A percentile compares a stretch with the other conserved stretches of the same genome.
Evolutionary conservation across 2,329 filamentous ascomycete genomes (phyloP).

Genomic region (Scortechinia acanthostroma): DNA sequence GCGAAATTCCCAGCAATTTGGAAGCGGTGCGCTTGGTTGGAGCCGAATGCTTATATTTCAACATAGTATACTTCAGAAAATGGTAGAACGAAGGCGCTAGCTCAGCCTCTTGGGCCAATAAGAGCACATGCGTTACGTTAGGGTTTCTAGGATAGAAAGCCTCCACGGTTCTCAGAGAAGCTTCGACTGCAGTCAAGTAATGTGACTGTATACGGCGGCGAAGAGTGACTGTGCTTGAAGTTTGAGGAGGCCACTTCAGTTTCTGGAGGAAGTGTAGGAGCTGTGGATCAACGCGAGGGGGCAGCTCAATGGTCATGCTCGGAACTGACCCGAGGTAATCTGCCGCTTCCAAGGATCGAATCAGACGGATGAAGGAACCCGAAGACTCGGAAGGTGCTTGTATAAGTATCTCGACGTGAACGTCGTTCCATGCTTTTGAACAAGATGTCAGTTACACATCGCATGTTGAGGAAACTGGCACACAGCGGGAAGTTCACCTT

Average conservation of each 20-base stretch:
- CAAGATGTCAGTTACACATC: too few relatives aligned
- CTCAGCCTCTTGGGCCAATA: conserved; percentile 76
- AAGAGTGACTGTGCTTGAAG: conserved; percentile 48
- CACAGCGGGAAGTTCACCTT: too few relatives aligned
- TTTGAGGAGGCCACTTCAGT: conserved; percentile 61
- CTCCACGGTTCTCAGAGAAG: conserved; percentile 72
- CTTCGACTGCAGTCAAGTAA: conserved; percentile 58
- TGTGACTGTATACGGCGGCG: conserved; percentile 65
- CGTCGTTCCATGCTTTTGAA: too few relatives aligned
- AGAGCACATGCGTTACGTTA: conserved; percentile 65
- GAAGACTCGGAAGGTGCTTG: conserved; percentile 36
- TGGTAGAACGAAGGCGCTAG: conserved; percentile 73
- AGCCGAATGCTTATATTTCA: too few relatives aligned
- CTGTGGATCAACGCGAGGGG: conserved; percentile 58
- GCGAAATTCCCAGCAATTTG: conserved; percentile 63
- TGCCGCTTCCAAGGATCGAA: conserved; percentile 68
- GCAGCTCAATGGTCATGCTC: conserved; percentile 78
- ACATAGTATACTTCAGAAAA: too few relatives aligned
- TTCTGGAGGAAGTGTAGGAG: conserved; percentile 53
- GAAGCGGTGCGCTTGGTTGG: too few relatives aligned
- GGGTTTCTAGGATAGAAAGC: conserved; percentile 74
- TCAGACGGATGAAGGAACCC: conserved; percentile 68
- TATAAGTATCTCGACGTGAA: too few relatives aligned
- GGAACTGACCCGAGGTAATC: conserved; percentile 69
- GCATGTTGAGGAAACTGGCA: too few relatives aligned